Evolutionary conservation across 257 asterid species (phyloP), one percentile per base, ranked within the genome.

Genomic region (Coffea canephora): DNA sequence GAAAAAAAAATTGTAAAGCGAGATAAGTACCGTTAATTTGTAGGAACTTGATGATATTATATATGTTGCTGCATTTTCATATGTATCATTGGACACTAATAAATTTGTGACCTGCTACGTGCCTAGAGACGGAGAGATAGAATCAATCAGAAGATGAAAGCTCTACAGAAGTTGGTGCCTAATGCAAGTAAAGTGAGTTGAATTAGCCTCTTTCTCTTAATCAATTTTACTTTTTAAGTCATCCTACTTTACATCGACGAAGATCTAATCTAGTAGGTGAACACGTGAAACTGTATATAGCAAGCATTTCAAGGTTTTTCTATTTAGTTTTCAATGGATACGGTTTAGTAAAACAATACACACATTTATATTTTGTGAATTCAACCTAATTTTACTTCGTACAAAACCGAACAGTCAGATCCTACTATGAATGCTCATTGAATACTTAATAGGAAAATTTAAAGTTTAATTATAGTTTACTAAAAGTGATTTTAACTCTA

Each of bases 91-190:
- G 3, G 8, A n/a, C n/a, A 64, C 49, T 77, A 66, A 77, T 49
- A 31, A 45, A 77, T 21, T 1, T 50, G 25, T 50, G 41, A 43
- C 31, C 23, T 27, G 65, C 8, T 14, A 25, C 19, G 46, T 21
- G 45, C 85, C 0, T 27, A 91, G 97, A 87, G 94, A 78, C 94
- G 96, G 9, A 87, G 97, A 50, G 97, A 90, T 41, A 86, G 94
- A 80, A 92, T 92, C 75, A 92, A 92, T 66, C 88, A 92, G 87
- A 92, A 90, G 89, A 87, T 89, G 94, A 92, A 88, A 90, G 90
- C 92, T 69, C 91, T 92, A 36, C 96, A 92, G 75, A 89, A 89
- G 82, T 80, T 92, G 87, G 96, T 92, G 71, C 97, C 97, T 9
- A 92, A 92, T 84, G 96, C 97, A 31, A 89, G 89, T 73, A 92